Evolutionary conservation across 257 asterid species (phyloP).

Genomic region (Apocynum venetum): DNA sequence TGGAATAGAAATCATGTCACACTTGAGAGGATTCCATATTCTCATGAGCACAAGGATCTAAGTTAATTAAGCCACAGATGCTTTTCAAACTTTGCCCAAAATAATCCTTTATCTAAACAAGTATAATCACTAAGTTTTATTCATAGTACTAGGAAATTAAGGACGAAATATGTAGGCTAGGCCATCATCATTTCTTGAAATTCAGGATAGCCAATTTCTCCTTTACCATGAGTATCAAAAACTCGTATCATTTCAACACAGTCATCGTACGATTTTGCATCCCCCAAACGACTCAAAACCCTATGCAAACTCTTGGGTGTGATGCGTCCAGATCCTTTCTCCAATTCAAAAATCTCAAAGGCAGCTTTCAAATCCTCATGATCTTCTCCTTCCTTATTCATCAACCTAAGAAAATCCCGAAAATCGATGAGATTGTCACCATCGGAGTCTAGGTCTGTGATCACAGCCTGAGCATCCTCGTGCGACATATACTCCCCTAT

Average conservation of each 20-base stretch:
- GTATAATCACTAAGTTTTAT: too few relatives aligned
- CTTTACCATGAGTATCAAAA: slow-evolving; percentile 55
- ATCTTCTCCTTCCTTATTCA: slow-evolving; percentile 19
- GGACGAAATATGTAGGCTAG: neutral
- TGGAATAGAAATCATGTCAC: too few relatives aligned
- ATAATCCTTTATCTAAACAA: too few relatives aligned
- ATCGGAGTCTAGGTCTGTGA: slow-evolving; percentile 35
- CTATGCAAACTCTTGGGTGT: slow-evolving; percentile 56
- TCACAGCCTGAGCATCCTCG: slow-evolving; percentile 47
- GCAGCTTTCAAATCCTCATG: slow-evolving; percentile 53
- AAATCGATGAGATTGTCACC: slow-evolving; percentile 41
- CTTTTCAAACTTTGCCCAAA: too few relatives aligned
- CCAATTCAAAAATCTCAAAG: slow-evolving; percentile 42
- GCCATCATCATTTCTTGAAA: slow-evolving; percentile 55
- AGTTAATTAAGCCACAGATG: too few relatives aligned
- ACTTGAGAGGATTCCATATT: too few relatives aligned
- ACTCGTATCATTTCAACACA: slow-evolving; percentile 50
- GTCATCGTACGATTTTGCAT: slow-evolving; percentile 46
- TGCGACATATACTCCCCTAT: slow-evolving; percentile 50
- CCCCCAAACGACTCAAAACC: slow-evolving; percentile 48
- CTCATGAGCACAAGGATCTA: too few relatives aligned
- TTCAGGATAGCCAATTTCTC: slow-evolving; percentile 48
- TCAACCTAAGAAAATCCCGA: slow-evolving; percentile 38
- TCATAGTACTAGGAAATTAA: too few relatives aligned
- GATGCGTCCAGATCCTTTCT: slow-evolving; percentile 57